Conservation (phyloP, 441 rosid genomes). For the Populus hybrid region DNA sequence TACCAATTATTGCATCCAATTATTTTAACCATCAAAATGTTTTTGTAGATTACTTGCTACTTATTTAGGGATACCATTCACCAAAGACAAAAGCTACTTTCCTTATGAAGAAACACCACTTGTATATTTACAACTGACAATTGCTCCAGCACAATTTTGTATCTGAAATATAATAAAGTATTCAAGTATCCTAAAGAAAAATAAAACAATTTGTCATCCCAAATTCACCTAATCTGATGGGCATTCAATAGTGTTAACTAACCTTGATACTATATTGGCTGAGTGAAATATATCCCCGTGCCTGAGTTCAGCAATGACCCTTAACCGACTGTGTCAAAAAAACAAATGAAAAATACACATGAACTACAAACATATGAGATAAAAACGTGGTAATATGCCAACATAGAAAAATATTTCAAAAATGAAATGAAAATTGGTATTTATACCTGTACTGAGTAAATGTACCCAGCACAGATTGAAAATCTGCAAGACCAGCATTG, state of each 20-base stretch:
- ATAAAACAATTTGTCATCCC: not conserved
- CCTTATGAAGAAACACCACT: not conserved
- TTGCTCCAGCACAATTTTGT: not conserved
- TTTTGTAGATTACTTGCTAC: not conserved
- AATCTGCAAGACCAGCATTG: slow-evolving; percentile 78
- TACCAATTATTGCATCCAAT: not conserved
- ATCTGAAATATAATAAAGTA: not conserved
- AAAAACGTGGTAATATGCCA: slow-evolving; percentile 10
- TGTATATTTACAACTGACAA: not conserved
- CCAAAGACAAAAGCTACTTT: not conserved
- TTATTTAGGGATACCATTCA: not conserved
- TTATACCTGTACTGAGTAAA: slow-evolving; percentile 88
- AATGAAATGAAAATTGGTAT: slow-evolving; percentile 11
- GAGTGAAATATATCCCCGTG: slow-evolving; percentile 97
- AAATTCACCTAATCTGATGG: not conserved
- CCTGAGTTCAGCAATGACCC: slow-evolving; percentile 95
- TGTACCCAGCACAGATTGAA: slow-evolving; percentile 81
- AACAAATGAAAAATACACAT: slow-evolving; percentile 10
- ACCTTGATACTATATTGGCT: slow-evolving; percentile 98
- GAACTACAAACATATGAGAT: slow-evolving; percentile 9
- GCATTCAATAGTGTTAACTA: slow-evolving; percentile 15
- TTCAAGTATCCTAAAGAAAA: not conserved
- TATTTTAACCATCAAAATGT: not conserved
- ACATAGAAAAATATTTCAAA: not conserved
- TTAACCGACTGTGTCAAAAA: slow-evolving; percentile 64